These are phyloP conservation scores for Aspergillus texensis DNA, from an alignment of 2,329 filamentous ascomycete species.

Conservation along the genomic window DNA sequence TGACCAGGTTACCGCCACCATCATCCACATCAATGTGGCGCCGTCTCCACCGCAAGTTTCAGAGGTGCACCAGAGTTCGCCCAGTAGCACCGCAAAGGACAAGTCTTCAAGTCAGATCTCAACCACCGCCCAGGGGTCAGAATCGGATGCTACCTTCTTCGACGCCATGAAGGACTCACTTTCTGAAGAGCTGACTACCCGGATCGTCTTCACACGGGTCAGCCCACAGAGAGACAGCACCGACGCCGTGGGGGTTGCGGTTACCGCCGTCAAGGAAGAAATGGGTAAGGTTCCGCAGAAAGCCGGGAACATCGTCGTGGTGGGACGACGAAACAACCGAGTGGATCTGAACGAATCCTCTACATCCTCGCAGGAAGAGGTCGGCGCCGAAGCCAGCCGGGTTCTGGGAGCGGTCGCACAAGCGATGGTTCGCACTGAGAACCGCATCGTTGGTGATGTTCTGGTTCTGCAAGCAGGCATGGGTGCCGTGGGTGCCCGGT, in stretches of 20 bases:
- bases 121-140: conserved; percentile 21
- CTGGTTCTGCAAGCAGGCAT: conserved; percentile 68
- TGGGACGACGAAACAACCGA: conserved; percentile 55
- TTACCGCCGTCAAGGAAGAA: conserved; percentile 60
- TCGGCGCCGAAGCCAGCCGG: conserved; percentile 32
- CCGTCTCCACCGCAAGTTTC: conserved; percentile 8
- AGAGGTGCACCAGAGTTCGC: conserved; percentile 8
- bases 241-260: conserved; percentile 42
- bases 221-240: conserved; percentile 47
- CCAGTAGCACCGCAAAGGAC: neutral
- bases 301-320: conserved; percentile 70
- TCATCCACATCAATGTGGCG: conserved; percentile 61
- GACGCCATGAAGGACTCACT: conserved; percentile 59
- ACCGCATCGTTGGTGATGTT: conserved; percentile 66
- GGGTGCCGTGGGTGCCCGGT: neutral
- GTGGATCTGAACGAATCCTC: conserved; percentile 3
- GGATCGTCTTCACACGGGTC: conserved; percentile 58
- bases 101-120: conserved; percentile 8
- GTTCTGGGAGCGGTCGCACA: conserved; percentile 40
- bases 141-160: conserved; percentile 59
- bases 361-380: conserved; percentile 38
- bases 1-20: conserved; percentile 73
- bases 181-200: conserved; percentile 51
- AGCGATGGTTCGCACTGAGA: conserved; percentile 56
- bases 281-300: conserved; percentile 65